Evolutionary conservation across 2,329 filamentous ascomycete genomes (phyloP).

Genomic region (Xylariaceae sp.): DNA sequence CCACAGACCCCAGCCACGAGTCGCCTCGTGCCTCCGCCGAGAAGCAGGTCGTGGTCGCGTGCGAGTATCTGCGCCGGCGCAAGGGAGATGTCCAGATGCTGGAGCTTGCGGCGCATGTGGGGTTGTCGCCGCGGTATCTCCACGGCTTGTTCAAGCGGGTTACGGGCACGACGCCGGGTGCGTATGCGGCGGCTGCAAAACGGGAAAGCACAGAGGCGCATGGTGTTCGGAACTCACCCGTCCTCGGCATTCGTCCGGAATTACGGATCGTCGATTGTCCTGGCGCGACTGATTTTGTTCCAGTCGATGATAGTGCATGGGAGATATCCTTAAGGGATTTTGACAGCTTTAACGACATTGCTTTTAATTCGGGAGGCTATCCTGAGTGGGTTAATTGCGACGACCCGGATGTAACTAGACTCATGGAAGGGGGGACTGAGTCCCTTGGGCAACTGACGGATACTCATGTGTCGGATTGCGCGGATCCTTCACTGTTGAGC

Average conservation of each 20-base stretch:
- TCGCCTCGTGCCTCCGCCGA: slow-evolving; percentile 7
- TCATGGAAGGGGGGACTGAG: background rate
- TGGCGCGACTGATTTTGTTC: background rate
- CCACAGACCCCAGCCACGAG: slow-evolving; percentile 5
- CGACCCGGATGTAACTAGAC: background rate
- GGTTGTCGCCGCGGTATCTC: slow-evolving; percentile 20
- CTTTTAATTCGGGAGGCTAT: background rate
- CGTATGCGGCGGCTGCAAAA: slow-evolving; percentile 12
- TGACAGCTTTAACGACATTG: background rate
- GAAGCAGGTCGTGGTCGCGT: slow-evolving; percentile 12
- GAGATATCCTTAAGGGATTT: background rate
- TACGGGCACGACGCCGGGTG: slow-evolving; percentile 18
- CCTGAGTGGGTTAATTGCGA: background rate
- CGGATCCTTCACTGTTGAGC: slow-evolving; percentile 7
- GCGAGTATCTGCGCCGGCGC: slow-evolving; percentile 14
- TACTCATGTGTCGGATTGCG: background rate
- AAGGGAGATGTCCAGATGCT: slow-evolving; percentile 12
- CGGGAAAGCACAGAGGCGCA: background rate
- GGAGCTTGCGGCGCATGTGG: slow-evolving; percentile 16
- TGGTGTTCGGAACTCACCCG: background rate
- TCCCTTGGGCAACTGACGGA: background rate
- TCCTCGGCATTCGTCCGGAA: background rate
- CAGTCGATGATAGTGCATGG: background rate
- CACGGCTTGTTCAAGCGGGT: slow-evolving; percentile 21
- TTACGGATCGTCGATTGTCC: background rate